These are phyloP conservation scores for Globisporangium acanthophoron DNA, from an alignment of 352 stramenopile genomes.

Conservation along the genomic window DNA sequence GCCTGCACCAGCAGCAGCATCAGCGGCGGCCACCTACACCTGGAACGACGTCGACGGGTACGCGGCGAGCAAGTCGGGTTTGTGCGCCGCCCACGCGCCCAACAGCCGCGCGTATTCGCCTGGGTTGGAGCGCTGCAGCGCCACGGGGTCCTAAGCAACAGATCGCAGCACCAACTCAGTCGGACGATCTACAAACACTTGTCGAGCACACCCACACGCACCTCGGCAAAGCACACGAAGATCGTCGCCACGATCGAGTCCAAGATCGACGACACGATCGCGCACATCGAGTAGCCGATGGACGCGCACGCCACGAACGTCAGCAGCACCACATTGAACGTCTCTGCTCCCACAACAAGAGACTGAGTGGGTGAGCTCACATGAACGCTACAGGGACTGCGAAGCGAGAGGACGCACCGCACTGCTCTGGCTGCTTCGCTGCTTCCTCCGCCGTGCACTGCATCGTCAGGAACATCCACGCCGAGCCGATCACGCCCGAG, in stretches of 20 bases:
- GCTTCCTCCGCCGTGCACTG: constrained; percentile 54
- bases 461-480: constrained; percentile 66
- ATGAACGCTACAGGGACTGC: too few species aligned
- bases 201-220: constrained; percentile 20
- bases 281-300: constrained; percentile 83
- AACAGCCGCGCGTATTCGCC: constrained; percentile 69
- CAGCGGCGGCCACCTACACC: neutral
- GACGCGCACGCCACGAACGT: constrained; percentile 68
- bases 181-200: too few species aligned
- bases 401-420: constrained; percentile 37
- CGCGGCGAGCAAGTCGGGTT: constrained; percentile 52
- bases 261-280: constrained; percentile 76
- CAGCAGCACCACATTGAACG: constrained; percentile 77
- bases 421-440: constrained; percentile 31
- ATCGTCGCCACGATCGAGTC: constrained; percentile 84
- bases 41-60: neutral
- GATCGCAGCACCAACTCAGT: neutral
- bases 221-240: constrained; percentile 86
- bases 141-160: constrained; percentile 45
- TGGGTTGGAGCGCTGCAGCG: constrained; percentile 63
- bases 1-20: neutral
- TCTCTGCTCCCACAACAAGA: constrained; percentile 33
- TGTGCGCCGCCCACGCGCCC: constrained; percentile 60
- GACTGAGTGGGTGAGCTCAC: neutral
- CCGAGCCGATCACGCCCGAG: constrained; percentile 70